phyloP scores from a whole-genome alignment of 345 rosid genomes.

The Boechera retrofracta region DNA sequence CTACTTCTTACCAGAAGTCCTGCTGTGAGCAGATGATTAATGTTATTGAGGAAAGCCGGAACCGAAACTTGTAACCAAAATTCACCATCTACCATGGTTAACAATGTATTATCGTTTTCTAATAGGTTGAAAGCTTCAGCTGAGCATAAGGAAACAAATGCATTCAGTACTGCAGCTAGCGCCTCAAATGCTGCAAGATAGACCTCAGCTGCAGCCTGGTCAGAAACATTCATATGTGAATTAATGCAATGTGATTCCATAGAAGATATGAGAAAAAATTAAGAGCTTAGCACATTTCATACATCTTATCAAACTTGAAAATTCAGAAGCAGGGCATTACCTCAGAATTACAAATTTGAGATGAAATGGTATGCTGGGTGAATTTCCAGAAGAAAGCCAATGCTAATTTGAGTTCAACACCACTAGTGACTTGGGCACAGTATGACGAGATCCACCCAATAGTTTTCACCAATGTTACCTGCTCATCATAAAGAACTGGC shows the following conservation, averaged over 20 bases:
- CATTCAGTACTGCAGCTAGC: slow-evolving; percentile 60
- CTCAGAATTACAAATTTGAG: slow-evolving; percentile 66
- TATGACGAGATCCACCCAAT: slow-evolving; percentile 63
- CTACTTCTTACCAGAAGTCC: slow-evolving; percentile 75
- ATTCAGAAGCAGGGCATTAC: slow-evolving; percentile 47
- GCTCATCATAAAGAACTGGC: slow-evolving; percentile 40
- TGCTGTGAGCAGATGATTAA: slow-evolving; percentile 72
- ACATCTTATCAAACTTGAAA: slow-evolving; percentile 27
- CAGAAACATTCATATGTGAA: slow-evolving; percentile 28
- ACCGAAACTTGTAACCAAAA: slow-evolving; percentile 66
- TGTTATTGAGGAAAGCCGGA: slow-evolving; percentile 68
- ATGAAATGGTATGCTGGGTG: slow-evolving; percentile 56
- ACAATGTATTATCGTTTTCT: slow-evolving; percentile 49
- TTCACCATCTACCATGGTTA: slow-evolving; percentile 50
- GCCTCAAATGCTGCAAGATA: slow-evolving; percentile 83
- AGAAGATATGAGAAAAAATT: background rate
- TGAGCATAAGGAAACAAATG: slow-evolving; percentile 58
- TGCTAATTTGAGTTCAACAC: slow-evolving; percentile 53
- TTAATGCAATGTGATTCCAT: slow-evolving; percentile 32
- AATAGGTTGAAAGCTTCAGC: slow-evolving; percentile 56
- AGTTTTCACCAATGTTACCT: slow-evolving; percentile 67
- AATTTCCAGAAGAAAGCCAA: slow-evolving; percentile 71
- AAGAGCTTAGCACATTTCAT: slow-evolving; percentile 6
- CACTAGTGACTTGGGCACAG: slow-evolving; percentile 56
- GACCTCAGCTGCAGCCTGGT: slow-evolving; percentile 78